phyloP scores from a whole-genome alignment of 169 alveolate genomes.

The Eimeria maxima region DNA sequence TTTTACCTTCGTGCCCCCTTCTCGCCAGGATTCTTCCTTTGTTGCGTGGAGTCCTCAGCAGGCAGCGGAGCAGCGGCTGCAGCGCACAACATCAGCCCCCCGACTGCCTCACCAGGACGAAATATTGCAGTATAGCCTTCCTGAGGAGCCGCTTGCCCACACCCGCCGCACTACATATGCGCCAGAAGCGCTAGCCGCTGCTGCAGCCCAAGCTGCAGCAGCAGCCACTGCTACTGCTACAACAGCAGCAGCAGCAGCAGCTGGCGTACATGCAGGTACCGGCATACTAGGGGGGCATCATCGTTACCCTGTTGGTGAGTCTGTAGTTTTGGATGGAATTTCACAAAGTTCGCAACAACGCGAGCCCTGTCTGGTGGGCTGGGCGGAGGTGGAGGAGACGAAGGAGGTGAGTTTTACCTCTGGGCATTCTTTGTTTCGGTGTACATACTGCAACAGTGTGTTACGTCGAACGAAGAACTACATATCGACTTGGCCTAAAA shows the following conservation, averaged over 20 bases:
- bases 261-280: neutral
- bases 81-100: constrained; percentile 25
- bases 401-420: neutral
- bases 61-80: constrained; percentile 28
- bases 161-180: no score
- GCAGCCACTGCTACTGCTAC: neutral
- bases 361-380: constrained; percentile 24
- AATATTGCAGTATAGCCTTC: neutral
- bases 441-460: constrained; percentile 30
- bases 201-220: neutral
- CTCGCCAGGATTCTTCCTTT: constrained; percentile 23
- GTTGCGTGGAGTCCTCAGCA: neutral
- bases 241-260: neutral
- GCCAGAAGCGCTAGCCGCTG: neutral
- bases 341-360: neutral
- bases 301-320: no score
- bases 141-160: neutral
- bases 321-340: no score
- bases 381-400: constrained; percentile 24
- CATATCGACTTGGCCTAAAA: constrained; percentile 5
- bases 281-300: no score
- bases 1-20: constrained; percentile 1
- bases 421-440: neutral
- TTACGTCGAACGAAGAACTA: neutral
- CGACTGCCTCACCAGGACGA: neutral